A percentile compares a stretch with the other conserved stretches of the same genome.
phyloP scores from a whole-genome alignment of 176 grass and related monocot species.

The Themeda triandra region DNA sequence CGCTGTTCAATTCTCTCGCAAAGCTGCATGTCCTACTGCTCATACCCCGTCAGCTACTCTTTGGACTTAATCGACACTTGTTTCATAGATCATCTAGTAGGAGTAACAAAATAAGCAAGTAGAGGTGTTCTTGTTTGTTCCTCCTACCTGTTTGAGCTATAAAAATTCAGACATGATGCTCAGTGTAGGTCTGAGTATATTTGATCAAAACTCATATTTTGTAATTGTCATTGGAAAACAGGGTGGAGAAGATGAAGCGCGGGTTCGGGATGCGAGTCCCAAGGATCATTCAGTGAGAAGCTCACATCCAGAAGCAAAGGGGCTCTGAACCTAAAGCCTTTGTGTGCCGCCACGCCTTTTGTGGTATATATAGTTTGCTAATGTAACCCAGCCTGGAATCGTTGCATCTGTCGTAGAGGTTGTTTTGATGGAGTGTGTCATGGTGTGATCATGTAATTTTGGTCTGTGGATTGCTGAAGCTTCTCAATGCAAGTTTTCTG shows the following conservation, averaged over 20 bases:
- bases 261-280: conserved; percentile 90
- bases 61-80: neutral
- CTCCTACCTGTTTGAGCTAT: neutral
- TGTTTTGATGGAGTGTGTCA: neutral
- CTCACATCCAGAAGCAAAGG: neutral
- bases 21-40: neutral
- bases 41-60: neutral
- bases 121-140: too few relatives aligned
- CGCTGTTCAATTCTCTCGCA: neutral
- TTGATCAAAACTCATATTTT: neutral
- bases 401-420: neutral
- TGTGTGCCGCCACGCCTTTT: neutral
- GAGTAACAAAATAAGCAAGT: neutral
- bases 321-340: neutral
- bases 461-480: conserved; percentile 3
- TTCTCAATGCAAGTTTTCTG: conserved; percentile 4
- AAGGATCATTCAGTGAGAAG: conserved; percentile 35
- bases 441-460: conserved; percentile 10
- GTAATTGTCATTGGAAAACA: conserved; percentile 13
- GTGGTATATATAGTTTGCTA: neutral
- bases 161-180: neutral
- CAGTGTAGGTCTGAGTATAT: neutral
- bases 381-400: neutral
- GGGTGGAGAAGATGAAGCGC: conserved; percentile 86
- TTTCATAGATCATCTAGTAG: neutral